These are phyloP conservation scores for Botrytis medusae DNA, from an alignment of 2,329 filamentous ascomycete species.

Conservation along the genomic window DNA sequence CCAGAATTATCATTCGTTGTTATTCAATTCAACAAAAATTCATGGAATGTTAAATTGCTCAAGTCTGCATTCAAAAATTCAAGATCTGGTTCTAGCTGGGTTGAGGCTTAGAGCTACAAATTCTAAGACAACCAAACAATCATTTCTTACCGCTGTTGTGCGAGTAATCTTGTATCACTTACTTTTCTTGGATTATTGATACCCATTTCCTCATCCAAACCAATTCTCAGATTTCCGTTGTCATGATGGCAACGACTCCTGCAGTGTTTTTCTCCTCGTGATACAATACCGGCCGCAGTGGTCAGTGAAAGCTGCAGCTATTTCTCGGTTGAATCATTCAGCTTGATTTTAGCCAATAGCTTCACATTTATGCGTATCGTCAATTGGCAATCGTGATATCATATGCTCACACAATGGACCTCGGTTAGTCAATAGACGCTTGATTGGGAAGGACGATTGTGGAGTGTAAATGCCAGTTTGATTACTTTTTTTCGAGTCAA, in stretches of 20 bases:
- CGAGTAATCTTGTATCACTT: conserved; percentile 20
- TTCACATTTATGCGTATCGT: background rate
- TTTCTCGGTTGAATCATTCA: background rate
- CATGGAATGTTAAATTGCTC: background rate
- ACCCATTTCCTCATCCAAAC: conserved; percentile 11
- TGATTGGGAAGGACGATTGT: background rate
- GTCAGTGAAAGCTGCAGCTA: conserved; percentile 12
- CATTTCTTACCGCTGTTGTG: conserved; percentile 19
- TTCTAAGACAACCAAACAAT: conserved; percentile 19
- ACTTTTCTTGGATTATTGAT: conserved; percentile 18
- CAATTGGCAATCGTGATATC: background rate
- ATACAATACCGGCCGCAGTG: conserved; percentile 4
- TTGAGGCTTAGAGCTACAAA: background rate
- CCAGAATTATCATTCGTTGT: conserved; percentile 9
- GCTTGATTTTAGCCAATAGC: conserved; percentile 7
- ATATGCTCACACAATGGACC: background rate
- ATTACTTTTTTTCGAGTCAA: background rate
- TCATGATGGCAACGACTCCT: conserved; percentile 13
- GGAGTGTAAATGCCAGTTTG: background rate
- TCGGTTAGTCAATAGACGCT: background rate
- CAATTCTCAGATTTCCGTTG: background rate
- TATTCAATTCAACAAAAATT: background rate
- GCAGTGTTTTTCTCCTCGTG: conserved; percentile 10
- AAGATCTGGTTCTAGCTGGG: conserved; percentile 1
- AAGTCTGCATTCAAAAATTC: background rate